phyloP scores from a whole-genome alignment of 164 flowering plant genomes.

The Warburgia ugandensis region DNA sequence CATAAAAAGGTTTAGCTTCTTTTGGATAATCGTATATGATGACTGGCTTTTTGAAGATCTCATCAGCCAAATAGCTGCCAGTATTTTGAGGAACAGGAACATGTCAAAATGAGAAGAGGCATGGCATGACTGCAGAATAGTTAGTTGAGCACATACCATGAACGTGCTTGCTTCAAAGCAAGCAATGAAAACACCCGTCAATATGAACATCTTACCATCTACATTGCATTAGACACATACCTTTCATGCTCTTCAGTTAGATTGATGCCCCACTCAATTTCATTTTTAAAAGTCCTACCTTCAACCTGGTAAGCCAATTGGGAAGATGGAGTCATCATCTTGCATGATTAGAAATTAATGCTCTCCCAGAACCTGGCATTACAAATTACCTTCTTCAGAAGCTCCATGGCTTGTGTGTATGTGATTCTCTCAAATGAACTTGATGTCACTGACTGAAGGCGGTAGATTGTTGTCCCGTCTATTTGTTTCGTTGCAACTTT shows the following conservation, averaged over 20 bases:
- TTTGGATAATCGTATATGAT: slow-evolving; percentile 66
- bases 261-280: slow-evolving; percentile 51
- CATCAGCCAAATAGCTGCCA: slow-evolving; percentile 70
- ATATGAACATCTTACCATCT: background rate
- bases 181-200: background rate
- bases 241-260: slow-evolving; percentile 73
- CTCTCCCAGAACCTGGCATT: no score
- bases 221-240: slow-evolving; percentile 20
- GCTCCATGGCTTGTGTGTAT: slow-evolving; percentile 61
- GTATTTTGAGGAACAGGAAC: background rate
- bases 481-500: slow-evolving; percentile 46
- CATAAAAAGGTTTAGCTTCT: slow-evolving; percentile 62
- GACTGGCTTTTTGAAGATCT: slow-evolving; percentile 51
- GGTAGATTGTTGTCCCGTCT: slow-evolving; percentile 34
- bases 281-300: slow-evolving; percentile 32
- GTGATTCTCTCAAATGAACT: slow-evolving; percentile 48
- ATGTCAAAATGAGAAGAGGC: background rate
- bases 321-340: background rate
- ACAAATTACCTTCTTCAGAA: slow-evolving; percentile 46
- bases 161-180: no score
- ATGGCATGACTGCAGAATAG: no score
- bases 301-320: slow-evolving; percentile 34
- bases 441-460: slow-evolving; percentile 39
- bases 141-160: no score
- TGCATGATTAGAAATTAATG: no score